Evolutionary conservation across 208 protist genomes (phyloP).

Genomic region (Porcisia deanei): DNA sequence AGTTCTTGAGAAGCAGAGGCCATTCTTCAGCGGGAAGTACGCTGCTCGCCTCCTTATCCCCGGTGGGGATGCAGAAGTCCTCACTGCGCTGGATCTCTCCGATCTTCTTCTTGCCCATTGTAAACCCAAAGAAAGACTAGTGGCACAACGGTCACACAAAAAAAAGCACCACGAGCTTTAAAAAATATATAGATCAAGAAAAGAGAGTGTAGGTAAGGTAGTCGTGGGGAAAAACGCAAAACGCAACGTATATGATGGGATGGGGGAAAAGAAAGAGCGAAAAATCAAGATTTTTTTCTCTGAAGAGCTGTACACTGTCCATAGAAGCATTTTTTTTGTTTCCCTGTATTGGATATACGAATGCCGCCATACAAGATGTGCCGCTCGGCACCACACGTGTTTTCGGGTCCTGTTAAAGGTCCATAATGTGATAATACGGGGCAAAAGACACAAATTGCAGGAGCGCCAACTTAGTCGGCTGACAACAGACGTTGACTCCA

Average conservation of each 20-base stretch:
- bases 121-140: slow-evolving; percentile 4
- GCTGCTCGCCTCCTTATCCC: slow-evolving; percentile 50
- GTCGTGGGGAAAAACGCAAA: neutral
- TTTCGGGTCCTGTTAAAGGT: no score
- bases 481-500: neutral
- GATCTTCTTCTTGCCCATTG: slow-evolving; percentile 79
- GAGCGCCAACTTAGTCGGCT: neutral
- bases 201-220: slow-evolving; percentile 2
- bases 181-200: neutral
- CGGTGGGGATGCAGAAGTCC: slow-evolving; percentile 76
- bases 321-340: neutral
- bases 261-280: slow-evolving; percentile 1
- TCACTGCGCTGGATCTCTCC: slow-evolving; percentile 75
- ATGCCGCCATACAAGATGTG: neutral
- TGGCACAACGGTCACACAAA: slow-evolving; percentile 2
- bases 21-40: slow-evolving; percentile 94
- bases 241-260: neutral
- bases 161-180: neutral
- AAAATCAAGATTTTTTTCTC: neutral
- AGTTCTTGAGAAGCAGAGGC: slow-evolving; percentile 99
- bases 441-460: neutral
- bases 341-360: no score
- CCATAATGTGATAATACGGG: neutral
- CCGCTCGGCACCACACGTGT: neutral
- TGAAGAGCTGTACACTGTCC: neutral